Evolutionary conservation across 768 basidiomycete genomes (phyloP), one percentile per base, ranked within the genome.

Genomic region (Leccinum uliginosum): DNA sequence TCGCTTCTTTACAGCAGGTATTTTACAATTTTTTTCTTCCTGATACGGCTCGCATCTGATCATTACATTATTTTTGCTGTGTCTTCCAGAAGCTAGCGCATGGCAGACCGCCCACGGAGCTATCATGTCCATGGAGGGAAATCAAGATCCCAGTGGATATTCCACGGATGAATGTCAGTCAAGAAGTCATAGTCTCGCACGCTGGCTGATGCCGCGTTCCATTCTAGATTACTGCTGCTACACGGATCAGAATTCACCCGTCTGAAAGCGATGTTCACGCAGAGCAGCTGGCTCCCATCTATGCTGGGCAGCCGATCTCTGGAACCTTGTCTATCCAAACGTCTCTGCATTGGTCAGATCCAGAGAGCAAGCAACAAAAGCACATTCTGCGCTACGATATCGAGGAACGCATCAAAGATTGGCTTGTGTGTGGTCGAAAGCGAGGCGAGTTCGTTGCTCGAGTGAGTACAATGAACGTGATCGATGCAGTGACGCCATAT

Each of bases 381-480:
- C 87, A 85, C 66, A 65, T 72, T 40, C 78, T 95, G 72, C 80
- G 86, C 35, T 98, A 88, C 66, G 91, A 94, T 60, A 78, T 97
- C 15, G 85, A 90, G 56, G 91, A 93, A 61, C 79, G 84, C 71
- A 80, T 85, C 17, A 84, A 83, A 50, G 89, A 91, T 61, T 98
- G 95, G 95, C 77, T 97, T 3, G 83, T 98, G 9, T 89, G 91
- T 58, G 95, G 95, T 9, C 80, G 80, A 43, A 96, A 94, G 73
- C 83, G 88, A 52, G 94, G 93, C 1, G 88, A 89, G 62, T 95
- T 91, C 64, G 53, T 79, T 17, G 90, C 88, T 3, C 78, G 75
- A 73, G 95, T 91, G 65, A 52, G 84, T 66, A 54, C 23, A 11
- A 51, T 12, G 3, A 52, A 46, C 26, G 17, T 27, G 29, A 19